Evolutionary conservation across 1,284 basidiomycete species (phyloP).

Genomic region (Ustilago hordei): DNA sequence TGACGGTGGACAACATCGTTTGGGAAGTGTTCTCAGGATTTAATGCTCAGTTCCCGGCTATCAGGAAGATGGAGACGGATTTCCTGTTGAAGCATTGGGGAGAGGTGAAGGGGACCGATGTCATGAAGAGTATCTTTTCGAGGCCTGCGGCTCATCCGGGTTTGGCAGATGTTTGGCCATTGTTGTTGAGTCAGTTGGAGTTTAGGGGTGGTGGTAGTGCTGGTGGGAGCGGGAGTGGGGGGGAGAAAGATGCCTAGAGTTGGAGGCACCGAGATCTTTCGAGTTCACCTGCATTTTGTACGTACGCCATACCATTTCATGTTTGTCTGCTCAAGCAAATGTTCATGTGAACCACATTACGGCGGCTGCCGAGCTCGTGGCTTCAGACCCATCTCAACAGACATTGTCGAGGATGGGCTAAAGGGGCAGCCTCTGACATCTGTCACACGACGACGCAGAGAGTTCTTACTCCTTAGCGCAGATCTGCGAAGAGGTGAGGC

Average conservation of each 20-base stretch:
- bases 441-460: too few relatives aligned
- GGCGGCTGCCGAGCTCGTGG: too few relatives aligned
- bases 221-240: not conserved
- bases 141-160: constrained; percentile 58
- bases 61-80: constrained; percentile 75
- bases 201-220: constrained; percentile 28
- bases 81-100: constrained; percentile 75
- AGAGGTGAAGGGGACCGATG: constrained; percentile 81
- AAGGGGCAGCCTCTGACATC: too few relatives aligned
- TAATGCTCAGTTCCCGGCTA: constrained; percentile 82
- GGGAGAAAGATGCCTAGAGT: not conserved
- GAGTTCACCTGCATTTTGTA: not conserved
- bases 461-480: too few relatives aligned
- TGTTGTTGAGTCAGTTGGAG: constrained; percentile 58
- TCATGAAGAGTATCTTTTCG: constrained; percentile 80
- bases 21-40: constrained; percentile 88
- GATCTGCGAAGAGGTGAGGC: too few relatives aligned
- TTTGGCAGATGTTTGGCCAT: constrained; percentile 60
- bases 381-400: too few relatives aligned
- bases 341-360: not conserved
- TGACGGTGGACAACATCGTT: constrained; percentile 83
- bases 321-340: not conserved
- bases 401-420: too few relatives aligned
- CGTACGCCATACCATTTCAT: not conserved
- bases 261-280: not conserved